Evolutionary conservation across 1,284 basidiomycete genomes (phyloP), one percentile per base, ranked within the genome.

Genomic region (Moniliophthora roreri): DNA sequence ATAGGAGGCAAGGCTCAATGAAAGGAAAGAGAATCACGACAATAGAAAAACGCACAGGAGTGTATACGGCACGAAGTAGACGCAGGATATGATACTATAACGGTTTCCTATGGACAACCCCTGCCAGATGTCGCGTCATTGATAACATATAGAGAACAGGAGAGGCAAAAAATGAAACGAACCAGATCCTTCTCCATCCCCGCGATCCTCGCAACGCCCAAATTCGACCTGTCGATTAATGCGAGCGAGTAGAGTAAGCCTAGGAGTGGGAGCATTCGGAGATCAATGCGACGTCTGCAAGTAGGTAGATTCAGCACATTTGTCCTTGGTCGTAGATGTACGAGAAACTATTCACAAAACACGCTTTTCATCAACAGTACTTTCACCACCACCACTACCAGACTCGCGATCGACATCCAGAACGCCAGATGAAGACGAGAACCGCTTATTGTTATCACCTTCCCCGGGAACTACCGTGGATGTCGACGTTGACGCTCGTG

Each of bases 11-110:
- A 37, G 18, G 5, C 21, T 48, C 18, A 28, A 36, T 32, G 9
- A 16, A 40, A 20, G 18, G 24, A 16, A 18, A 36, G n/a, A 8
- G 10, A 28, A 21, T 8, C 20, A 18, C 11, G 24, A 16, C 52
- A 24, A 39, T 23, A 39, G 28, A 50, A 45, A 37, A 53, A 21
- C 13, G 20, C 7, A 76, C 77, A 76, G 64, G 23, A 78, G 50
- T 39, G 74, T 73, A 54, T 76, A 76, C 16, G 77, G 77, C 7
- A 77, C 57, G 58, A 78, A 78, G 58, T 75, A 78, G 23, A 77
- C 54, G 40, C 68, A 70, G 37, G 74, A 71, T n/a, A 76, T 62
- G 54, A 77, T 69, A 61, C 73, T 77, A 60, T 73, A 78, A 21
- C 76, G 71, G 32, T 62, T 58, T 28, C 76, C 75, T 48, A 72